phyloP scores from a whole-genome alignment of 2,329 filamentous ascomycete genomes.

The Neobulgaria alba region DNA sequence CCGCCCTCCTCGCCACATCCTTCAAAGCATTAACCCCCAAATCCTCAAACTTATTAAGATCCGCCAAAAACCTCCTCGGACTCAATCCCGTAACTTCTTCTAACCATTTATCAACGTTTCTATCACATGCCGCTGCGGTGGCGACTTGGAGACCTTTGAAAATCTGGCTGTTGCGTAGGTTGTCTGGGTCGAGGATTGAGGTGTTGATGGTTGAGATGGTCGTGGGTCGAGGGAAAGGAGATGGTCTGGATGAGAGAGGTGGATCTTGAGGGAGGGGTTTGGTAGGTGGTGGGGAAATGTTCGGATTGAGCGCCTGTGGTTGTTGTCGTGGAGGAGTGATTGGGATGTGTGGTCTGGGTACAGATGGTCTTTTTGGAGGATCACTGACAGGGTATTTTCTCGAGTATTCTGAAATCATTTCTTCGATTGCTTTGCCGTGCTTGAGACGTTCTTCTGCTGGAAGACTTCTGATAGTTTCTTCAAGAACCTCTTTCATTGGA shows the following conservation, averaged over 20 bases:
- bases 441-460: neutral
- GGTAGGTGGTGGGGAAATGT: slow-evolving; percentile 8
- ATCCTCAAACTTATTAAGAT: slow-evolving; percentile 42
- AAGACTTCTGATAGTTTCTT: neutral
- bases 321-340: neutral
- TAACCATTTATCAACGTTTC: slow-evolving; percentile 44
- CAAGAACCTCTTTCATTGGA: neutral
- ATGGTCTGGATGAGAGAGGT: too few relatives aligned
- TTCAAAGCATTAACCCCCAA: slow-evolving; percentile 27
- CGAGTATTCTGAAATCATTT: neutral
- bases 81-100: slow-evolving; percentile 42
- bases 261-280: neutral
- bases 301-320: slow-evolving; percentile 1
- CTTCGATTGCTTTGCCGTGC: neutral
- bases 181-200: slow-evolving; percentile 2
- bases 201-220: slow-evolving; percentile 2
- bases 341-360: too few relatives aligned
- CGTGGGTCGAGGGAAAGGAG: neutral
- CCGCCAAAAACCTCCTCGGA: slow-evolving; percentile 46
- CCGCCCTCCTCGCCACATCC: slow-evolving; percentile 18
- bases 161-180: slow-evolving; percentile 42
- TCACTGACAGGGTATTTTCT: slow-evolving; percentile 1
- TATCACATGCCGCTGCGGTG: slow-evolving; percentile 46
- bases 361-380: slow-evolving; percentile 4
- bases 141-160: slow-evolving; percentile 47